phyloP scores from a whole-genome alignment of 176 grass and related monocot species.

The Ensete glaucum region DNA sequence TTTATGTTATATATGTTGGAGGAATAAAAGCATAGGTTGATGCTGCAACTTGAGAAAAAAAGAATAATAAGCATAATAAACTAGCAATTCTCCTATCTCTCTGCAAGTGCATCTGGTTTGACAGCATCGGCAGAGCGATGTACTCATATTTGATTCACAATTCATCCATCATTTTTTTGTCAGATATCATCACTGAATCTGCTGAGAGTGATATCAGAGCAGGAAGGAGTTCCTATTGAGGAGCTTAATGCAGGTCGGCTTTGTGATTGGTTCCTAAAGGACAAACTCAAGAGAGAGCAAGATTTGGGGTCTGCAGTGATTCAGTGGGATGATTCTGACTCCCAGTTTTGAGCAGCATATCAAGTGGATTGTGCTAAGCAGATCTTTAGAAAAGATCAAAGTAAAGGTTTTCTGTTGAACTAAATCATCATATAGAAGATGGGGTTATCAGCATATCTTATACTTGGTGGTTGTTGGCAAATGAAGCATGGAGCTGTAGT shows the following conservation, averaged over 20 bases:
- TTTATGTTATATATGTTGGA: too few species aligned
- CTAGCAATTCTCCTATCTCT: background rate
- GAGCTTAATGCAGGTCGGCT: conserved; percentile 80
- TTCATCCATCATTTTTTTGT: conserved; percentile 1
- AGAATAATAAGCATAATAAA: too few species aligned
- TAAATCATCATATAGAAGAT: too few species aligned
- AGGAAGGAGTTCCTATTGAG: conserved; percentile 68
- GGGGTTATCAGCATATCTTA: too few species aligned
- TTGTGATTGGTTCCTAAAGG: conserved; percentile 96
- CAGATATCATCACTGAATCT: conserved; percentile 98
- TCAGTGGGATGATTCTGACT: conserved; percentile 70
- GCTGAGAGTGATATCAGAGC: conserved; percentile 78
- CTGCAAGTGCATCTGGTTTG: background rate
- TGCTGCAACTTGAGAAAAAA: too few species aligned
- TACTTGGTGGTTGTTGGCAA: too few species aligned
- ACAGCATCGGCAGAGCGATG: background rate
- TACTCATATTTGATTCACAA: background rate
- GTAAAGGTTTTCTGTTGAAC: too few species aligned
- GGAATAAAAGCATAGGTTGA: too few species aligned
- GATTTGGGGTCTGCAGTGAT: conserved; percentile 49
- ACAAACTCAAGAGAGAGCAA: conserved; percentile 87
- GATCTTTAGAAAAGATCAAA: too few species aligned
- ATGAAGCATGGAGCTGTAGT: too few species aligned
- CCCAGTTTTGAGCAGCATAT: conserved; percentile 14
- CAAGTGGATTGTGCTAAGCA: too few species aligned